phyloP scores from a whole-genome alignment of 768 basidiomycete species.

The Gautieria morchelliformis region DNA sequence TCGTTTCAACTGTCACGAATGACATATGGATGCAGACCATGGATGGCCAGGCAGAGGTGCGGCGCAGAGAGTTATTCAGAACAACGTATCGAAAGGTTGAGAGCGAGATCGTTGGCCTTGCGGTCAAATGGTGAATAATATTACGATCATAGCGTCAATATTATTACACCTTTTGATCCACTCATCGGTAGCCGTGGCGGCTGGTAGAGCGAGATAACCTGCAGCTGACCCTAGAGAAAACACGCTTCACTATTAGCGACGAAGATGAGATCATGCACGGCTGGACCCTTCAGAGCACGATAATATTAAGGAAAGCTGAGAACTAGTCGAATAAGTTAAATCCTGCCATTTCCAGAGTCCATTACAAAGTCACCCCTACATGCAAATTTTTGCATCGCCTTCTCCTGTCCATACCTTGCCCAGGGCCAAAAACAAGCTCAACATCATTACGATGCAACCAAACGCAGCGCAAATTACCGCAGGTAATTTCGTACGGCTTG shows the following conservation, averaged over 20 bases:
- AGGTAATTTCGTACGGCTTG: conserved; percentile 63
- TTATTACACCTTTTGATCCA: no score
- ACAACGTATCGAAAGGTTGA: conserved; percentile 81
- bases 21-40: conserved; percentile 26
- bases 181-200: no score
- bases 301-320: no score
- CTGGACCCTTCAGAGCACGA: no score
- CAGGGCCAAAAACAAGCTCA: conserved; percentile 70
- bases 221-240: background rate
- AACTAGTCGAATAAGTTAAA: background rate
- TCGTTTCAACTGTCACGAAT: conserved; percentile 15
- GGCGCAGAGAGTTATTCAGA: conserved; percentile 46
- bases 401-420: conserved; percentile 69
- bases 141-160: background rate
- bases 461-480: conserved; percentile 66
- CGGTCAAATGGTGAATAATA: conserved; percentile 54
- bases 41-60: conserved; percentile 34
- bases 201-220: no score
- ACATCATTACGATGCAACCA: conserved; percentile 65
- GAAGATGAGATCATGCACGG: no score
- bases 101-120: conserved; percentile 70
- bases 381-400: conserved; percentile 64
- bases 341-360: background rate
- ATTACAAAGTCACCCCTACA: conserved; percentile 22
- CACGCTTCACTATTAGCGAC: no score